Evolutionary conservation across 1,139 yeast species (phyloP), one percentile per base, ranked within the genome.

Genomic region (Saccharomyces hybrid): DNA sequence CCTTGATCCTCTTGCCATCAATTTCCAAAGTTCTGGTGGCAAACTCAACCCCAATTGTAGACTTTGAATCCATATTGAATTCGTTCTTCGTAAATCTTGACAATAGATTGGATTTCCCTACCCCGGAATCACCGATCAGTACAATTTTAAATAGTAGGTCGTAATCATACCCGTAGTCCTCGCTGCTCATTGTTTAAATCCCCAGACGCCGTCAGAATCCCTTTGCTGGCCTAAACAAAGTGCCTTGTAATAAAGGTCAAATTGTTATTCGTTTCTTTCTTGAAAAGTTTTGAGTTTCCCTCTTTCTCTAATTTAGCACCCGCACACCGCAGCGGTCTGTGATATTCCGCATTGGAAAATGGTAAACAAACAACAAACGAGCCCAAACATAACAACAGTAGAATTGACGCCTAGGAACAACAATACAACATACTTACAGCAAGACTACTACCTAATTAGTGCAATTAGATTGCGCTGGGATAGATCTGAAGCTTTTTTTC

Each of bases 1-100:
- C 97, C 73, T 93, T 93, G 68, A 95, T 90, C 69, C 95, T 80
- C 73, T 91, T 91, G 57, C 95, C 96, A 65, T 93, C 98, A 56
- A 93, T 91, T 65, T 88, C 95, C 55, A 93, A 83, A 2, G 98
- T 91, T 71, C 97, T 81, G 44, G 98, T 93, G 52, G 98, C 98
- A 76, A 93, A 93, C 73, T 93, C 99, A 50, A 93, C 99, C 51
- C 99, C 99, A 67, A 93, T 93, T 30, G 99, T 93, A 54, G 96
- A 86, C 72, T 95, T 86, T 47, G 95, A 86, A 71, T 93, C 98
- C 63, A 91, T 80, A 74, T 91, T 90, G 77, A 93, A 93, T 73
- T 93, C 98, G 72, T 93, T 91, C 61, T 97, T 81, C 13, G 98
- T 90, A 77, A 93, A 93, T 67, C 99, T 81, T 52, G 96, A 89